Conservation (phyloP, 2,329 filamentous ascomycete species). For the Colletotrichum caudatum region DNA sequence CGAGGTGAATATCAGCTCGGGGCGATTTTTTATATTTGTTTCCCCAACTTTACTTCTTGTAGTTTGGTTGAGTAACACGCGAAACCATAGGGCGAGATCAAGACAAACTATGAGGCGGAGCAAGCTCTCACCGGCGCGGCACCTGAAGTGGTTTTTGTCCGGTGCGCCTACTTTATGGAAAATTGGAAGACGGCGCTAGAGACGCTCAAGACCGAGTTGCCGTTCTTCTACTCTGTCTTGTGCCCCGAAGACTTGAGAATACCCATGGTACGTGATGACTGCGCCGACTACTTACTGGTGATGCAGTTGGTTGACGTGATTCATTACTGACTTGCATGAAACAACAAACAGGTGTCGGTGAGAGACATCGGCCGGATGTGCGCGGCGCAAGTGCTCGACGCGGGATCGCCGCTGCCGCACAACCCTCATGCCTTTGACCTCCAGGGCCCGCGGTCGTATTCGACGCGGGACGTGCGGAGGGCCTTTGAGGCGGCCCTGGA, state of each 20-base stretch:
- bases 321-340: neutral
- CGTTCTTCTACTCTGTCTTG: slow-evolving; percentile 46
- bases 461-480: slow-evolving; percentile 47
- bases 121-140: slow-evolving; percentile 42
- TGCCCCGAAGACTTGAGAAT: slow-evolving; percentile 48
- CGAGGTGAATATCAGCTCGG: neutral
- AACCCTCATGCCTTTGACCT: slow-evolving; percentile 44
- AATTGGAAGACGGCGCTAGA: slow-evolving; percentile 41
- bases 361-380: slow-evolving; percentile 47
- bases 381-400: slow-evolving; percentile 44
- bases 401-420: slow-evolving; percentile 24
- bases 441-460: slow-evolving; percentile 48
- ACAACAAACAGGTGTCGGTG: slow-evolving; percentile 48
- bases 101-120: slow-evolving; percentile 45
- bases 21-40: neutral
- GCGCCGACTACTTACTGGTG: neutral
- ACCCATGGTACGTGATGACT: slow-evolving; percentile 47
- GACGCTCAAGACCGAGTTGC: slow-evolving; percentile 43
- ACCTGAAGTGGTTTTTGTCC: slow-evolving; percentile 45
- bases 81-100: slow-evolving; percentile 45
- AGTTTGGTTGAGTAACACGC: neutral
- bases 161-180: slow-evolving; percentile 43
- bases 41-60: too few species aligned
- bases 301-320: neutral
- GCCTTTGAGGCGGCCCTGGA: slow-evolving; percentile 47